These are phyloP conservation scores for Exophiala spinifera DNA, from an alignment of 2,329 filamentous ascomycete genomes.

Conservation along the genomic window DNA sequence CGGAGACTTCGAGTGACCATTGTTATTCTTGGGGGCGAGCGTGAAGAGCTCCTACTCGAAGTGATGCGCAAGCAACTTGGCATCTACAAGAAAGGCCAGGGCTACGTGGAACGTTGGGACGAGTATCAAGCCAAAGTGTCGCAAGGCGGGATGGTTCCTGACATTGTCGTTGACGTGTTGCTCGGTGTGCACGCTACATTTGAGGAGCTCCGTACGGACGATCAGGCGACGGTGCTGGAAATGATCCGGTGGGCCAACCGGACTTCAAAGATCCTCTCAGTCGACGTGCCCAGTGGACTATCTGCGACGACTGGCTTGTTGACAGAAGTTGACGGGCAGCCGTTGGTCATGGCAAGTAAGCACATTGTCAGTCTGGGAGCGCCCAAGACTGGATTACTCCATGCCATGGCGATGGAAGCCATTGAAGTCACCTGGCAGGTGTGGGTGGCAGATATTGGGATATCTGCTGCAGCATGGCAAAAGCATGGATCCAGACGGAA, in stretches of 20 bases:
- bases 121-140: conserved; percentile 49
- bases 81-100: conserved; percentile 79
- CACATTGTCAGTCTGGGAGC: conserved; percentile 83
- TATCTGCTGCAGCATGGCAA: conserved; percentile 32
- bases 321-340: conserved; percentile 65
- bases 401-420: conserved; percentile 62
- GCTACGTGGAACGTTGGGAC: conserved; percentile 63
- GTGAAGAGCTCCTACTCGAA: conserved; percentile 75
- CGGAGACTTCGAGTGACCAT: conserved; percentile 77
- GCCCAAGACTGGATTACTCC: conserved; percentile 78
- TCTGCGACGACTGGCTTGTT: conserved; percentile 45
- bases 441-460: conserved; percentile 81
- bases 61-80: conserved; percentile 77
- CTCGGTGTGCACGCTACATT: conserved; percentile 84
- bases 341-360: conserved; percentile 75
- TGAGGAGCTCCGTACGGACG: conserved; percentile 77
- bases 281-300: conserved; percentile 84
- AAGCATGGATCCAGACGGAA: conserved; percentile 50
- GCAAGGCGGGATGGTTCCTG: conserved; percentile 54
- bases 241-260: conserved; percentile 93
- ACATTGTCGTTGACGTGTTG: conserved; percentile 83
- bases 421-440: conserved; percentile 62
- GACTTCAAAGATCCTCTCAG: conserved; percentile 64
- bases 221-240: conserved; percentile 80
- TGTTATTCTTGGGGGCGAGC: conserved; percentile 79